phyloP scores from a whole-genome alignment of 2,329 filamentous ascomycete species.

The Zymoseptoria passerinii region DNA sequence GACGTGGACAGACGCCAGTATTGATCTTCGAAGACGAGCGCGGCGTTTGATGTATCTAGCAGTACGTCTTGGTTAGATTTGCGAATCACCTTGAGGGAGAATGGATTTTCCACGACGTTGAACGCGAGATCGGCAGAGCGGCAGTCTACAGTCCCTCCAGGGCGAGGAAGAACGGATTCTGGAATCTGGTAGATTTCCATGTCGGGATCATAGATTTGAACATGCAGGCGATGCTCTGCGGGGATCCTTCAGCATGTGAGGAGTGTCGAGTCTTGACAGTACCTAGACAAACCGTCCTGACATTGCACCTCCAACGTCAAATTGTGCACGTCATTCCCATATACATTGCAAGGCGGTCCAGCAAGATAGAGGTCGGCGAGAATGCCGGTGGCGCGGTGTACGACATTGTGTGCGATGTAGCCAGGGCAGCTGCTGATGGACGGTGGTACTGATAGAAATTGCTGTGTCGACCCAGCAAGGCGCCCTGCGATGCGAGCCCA shows the following conservation, averaged over 20 bases:
- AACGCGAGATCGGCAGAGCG: conserved; percentile 22
- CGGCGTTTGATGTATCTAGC: conserved; percentile 24
- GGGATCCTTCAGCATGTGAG: neutral
- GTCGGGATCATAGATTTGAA: conserved; percentile 54
- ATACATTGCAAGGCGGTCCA: conserved; percentile 24
- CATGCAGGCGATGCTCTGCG: conserved; percentile 49
- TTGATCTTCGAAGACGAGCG: conserved; percentile 27
- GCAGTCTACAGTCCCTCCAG: conserved; percentile 29
- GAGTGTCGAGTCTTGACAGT: neutral
- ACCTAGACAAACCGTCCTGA: neutral
- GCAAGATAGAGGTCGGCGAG: conserved; percentile 25
- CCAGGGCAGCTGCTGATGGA: conserved; percentile 18
- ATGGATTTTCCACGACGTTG: conserved; percentile 19
- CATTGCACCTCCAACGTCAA: conserved; percentile 12
- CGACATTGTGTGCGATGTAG: conserved; percentile 26
- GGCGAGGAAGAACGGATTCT: conserved; percentile 58
- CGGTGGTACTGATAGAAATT: neutral
- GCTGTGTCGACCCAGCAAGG: neutral
- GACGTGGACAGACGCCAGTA: conserved; percentile 59
- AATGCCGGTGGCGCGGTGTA: conserved; percentile 17
- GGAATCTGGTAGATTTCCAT: conserved; percentile 67
- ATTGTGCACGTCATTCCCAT: conserved; percentile 24
- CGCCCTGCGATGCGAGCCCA: neutral
- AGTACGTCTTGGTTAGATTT: conserved; percentile 21
- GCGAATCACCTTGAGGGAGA: conserved; percentile 24